These are phyloP conservation scores for Echinochloa phyllopogon DNA, from an alignment of 176 grass and related monocot genomes.

Conservation along the genomic window DNA sequence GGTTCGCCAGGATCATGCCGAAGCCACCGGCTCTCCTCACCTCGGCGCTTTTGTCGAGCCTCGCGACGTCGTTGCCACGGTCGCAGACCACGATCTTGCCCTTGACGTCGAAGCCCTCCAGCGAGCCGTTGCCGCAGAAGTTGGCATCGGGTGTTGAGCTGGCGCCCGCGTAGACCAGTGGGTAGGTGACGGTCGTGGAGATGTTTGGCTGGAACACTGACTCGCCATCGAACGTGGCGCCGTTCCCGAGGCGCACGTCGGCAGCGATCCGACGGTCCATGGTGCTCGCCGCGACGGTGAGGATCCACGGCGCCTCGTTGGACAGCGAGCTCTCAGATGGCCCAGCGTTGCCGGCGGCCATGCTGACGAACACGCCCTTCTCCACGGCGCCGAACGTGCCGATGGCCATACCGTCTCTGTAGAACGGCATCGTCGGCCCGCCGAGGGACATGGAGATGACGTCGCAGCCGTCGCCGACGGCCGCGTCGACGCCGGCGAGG, in stretches of 20 bases:
- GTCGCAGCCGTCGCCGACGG: slow-evolving; percentile 32
- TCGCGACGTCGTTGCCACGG: not conserved
- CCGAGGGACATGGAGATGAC: slow-evolving; percentile 48
- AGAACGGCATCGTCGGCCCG: not conserved
- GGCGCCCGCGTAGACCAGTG: slow-evolving; percentile 43
- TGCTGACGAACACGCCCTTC: slow-evolving; percentile 58
- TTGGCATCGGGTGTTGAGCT: not conserved
- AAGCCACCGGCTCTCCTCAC: slow-evolving; percentile 45
- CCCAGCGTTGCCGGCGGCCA: slow-evolving; percentile 48
- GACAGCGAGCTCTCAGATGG: slow-evolving; percentile 45
- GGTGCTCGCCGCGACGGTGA: slow-evolving; percentile 20
- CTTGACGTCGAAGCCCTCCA: slow-evolving; percentile 47
- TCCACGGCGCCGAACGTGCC: slow-evolving; percentile 55
- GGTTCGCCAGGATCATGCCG: slow-evolving; percentile 66
- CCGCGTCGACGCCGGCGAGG: slow-evolving; percentile 23
- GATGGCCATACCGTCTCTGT: slow-evolving; percentile 53
- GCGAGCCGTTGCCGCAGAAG: slow-evolving; percentile 30
- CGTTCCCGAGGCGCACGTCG: slow-evolving; percentile 45
- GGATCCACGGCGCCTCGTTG: slow-evolving; percentile 22
- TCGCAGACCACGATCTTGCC: slow-evolving; percentile 73
- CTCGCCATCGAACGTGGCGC: slow-evolving; percentile 54
- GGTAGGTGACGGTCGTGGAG: not conserved
- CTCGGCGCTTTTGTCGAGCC: not conserved
- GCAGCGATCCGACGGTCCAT: slow-evolving; percentile 57
- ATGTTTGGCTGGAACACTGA: slow-evolving; percentile 45